Base-by-base conservation (phyloP, 768 basidiomycete species). In the Lentinula edodes region DNA sequence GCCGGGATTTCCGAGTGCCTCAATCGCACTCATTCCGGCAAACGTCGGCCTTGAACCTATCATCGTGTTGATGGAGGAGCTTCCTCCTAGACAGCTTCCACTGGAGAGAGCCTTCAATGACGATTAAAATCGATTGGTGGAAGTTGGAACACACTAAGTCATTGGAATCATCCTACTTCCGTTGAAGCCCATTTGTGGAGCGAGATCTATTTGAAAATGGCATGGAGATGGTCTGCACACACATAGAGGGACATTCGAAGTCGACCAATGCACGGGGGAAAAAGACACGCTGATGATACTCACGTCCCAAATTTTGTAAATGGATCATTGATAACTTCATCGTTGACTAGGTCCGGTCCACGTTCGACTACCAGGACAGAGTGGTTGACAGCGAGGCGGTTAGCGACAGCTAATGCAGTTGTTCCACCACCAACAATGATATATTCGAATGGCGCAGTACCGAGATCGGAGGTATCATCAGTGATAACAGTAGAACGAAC, bases 41-140 rank as follows among this genome's bases (percentile, higher is more conserved):
- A 60, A 66, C 54, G 65, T 66, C 1, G 65, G 65, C 46, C 65
- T 53, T 15, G 71, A 70, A 34, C 70, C 71, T 39, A 67, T 63
- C 60, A 64, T 67, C 35, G 68, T 69, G 52, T 73, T 72, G 58
- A 72, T 69, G 0, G 72, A 71, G 10, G 66, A 65, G 9, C 66
- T 56, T 61, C 72, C 71, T 20, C 70, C 70, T 0, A 73, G 63
- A 20, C 69, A 70, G 51, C 64, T 62, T 50, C 62, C 65, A 35
- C 65, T 63, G 23, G 18, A 12, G 41, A 4, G 45, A 46, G 5
- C 35, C 35, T n/a, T 42, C 28, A 56, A 42, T 2, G 16, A n/a
- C 9, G 13, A 13, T 10, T 6, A n/a, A 6, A 54, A 53, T 13
- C 7, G 18, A 18, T 52, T 12, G 32, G 20, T 16, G 4, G 18